Conservation (phyloP, 2,329 filamentous ascomycete genomes). For the Fusarium nelsonii region DNA sequence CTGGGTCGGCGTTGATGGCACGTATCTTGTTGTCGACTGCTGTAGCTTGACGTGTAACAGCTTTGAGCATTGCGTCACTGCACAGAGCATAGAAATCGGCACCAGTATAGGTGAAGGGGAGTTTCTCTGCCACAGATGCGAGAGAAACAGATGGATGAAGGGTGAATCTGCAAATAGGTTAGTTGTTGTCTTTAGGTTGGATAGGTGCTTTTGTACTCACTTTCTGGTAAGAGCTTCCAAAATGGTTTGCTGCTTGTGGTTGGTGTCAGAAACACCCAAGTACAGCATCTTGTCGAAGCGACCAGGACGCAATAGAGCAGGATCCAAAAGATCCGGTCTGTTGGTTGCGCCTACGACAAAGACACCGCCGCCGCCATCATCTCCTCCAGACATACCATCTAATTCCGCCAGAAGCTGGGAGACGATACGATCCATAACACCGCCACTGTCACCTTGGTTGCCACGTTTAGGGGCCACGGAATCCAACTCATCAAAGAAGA, state of each 20-base stretch:
- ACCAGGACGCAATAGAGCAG: slow-evolving; percentile 87
- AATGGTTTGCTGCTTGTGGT: slow-evolving; percentile 95
- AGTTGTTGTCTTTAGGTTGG: slow-evolving; percentile 2
- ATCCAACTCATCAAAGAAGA: slow-evolving; percentile 94
- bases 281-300: slow-evolving; percentile 99
- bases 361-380: slow-evolving; percentile 85
- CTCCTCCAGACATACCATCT: slow-evolving; percentile 96
- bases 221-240: slow-evolving; percentile 94
- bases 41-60: slow-evolving; percentile 89
- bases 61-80: slow-evolving; percentile 98
- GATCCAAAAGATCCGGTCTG: slow-evolving; percentile 90
- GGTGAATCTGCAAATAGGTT: slow-evolving; percentile 74
- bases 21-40: slow-evolving; percentile 87
- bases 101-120: slow-evolving; percentile 97
- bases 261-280: slow-evolving; percentile 93
- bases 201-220: slow-evolving; percentile 63
- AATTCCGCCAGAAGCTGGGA: slow-evolving; percentile 94
- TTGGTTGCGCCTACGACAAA: slow-evolving; percentile 99
- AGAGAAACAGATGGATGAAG: slow-evolving; percentile 85
- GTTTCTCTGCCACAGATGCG: slow-evolving; percentile 74
- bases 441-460: slow-evolving; percentile 96
- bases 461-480: slow-evolving; percentile 96
- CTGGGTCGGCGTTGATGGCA: slow-evolving; percentile 68
- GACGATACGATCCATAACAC: slow-evolving; percentile 98
- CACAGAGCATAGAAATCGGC: slow-evolving; percentile 97